Evolutionary conservation across 495 filamentous ascomycete species (phyloP).

Genomic region (Bacidia gigantensis): DNA sequence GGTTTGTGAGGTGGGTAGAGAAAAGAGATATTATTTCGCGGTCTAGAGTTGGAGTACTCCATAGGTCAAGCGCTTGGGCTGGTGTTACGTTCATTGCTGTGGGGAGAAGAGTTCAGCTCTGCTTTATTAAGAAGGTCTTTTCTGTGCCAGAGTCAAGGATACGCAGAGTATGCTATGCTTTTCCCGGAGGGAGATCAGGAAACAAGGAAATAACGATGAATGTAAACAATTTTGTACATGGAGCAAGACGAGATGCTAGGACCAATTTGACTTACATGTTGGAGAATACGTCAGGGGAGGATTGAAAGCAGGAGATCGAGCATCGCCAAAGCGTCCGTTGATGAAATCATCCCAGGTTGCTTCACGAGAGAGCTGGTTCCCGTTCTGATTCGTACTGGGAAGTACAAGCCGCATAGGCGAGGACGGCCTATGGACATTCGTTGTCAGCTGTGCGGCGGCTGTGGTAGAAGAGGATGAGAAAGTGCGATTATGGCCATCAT

Average conservation of each 20-base stretch:
- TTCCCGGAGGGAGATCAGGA: too few species aligned
- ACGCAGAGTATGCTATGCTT: too few species aligned
- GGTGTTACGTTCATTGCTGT: slow-evolving; percentile 73
- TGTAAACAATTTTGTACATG: too few species aligned
- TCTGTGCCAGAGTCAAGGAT: too few species aligned
- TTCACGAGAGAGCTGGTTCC: slow-evolving; percentile 80
- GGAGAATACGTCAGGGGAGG: slow-evolving; percentile 17
- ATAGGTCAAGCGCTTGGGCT: slow-evolving; percentile 62
- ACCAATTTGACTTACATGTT: slow-evolving; percentile 24
- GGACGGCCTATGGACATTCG: slow-evolving; percentile 30
- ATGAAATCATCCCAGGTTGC: slow-evolving; percentile 99
- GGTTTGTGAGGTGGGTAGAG: slow-evolving; percentile 60
- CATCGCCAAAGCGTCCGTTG: slow-evolving; percentile 94
- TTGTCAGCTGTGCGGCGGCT: slow-evolving; percentile 54
- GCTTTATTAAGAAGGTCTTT: too few species aligned
- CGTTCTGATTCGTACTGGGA: slow-evolving; percentile 43
- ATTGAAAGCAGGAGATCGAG: slow-evolving; percentile 77
- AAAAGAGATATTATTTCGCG: slow-evolving; percentile 69
- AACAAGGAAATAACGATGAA: too few species aligned
- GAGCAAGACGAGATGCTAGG: neutral
- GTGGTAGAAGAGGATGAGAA: slow-evolving; percentile 26
- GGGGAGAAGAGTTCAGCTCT: too few species aligned
- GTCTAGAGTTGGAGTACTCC: slow-evolving; percentile 57
- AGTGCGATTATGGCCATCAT: slow-evolving; percentile 18
- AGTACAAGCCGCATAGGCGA: slow-evolving; percentile 29